Conservation (phyloP, 2,329 filamentous ascomycete species). For the Botrytis squamosa region DNA sequence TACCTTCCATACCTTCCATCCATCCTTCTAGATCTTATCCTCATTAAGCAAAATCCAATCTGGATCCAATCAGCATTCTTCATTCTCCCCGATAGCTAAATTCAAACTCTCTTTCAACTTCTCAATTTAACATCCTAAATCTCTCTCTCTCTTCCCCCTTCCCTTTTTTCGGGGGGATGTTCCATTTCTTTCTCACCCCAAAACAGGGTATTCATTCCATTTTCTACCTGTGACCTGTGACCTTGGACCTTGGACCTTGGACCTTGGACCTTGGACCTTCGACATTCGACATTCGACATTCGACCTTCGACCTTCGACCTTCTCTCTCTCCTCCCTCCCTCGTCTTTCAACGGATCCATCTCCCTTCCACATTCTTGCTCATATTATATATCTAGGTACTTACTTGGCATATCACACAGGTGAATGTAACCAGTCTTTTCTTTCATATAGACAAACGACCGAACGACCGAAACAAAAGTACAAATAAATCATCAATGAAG, state of each 20-base stretch:
- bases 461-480: neutral
- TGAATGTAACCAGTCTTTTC: neutral
- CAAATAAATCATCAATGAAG: neutral
- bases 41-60: neutral
- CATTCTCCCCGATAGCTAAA: neutral
- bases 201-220: neutral
- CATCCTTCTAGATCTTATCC: neutral
- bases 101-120: conserved; percentile 12
- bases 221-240: neutral
- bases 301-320: too few relatives aligned
- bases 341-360: neutral
- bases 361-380: neutral
- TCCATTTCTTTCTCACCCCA: neutral
- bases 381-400: neutral
- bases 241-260: too few relatives aligned
- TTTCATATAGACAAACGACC: neutral
- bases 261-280: too few relatives aligned
- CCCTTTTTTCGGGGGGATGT: neutral
- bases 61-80: neutral
- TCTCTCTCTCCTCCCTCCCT: neutral
- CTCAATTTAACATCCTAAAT: neutral
- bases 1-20: neutral
- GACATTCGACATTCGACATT: too few relatives aligned
- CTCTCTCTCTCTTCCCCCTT: neutral
- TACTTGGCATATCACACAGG: neutral